phyloP scores from a whole-genome alignment of 106 monocot species.

The Iris macrosiphon region DNA sequence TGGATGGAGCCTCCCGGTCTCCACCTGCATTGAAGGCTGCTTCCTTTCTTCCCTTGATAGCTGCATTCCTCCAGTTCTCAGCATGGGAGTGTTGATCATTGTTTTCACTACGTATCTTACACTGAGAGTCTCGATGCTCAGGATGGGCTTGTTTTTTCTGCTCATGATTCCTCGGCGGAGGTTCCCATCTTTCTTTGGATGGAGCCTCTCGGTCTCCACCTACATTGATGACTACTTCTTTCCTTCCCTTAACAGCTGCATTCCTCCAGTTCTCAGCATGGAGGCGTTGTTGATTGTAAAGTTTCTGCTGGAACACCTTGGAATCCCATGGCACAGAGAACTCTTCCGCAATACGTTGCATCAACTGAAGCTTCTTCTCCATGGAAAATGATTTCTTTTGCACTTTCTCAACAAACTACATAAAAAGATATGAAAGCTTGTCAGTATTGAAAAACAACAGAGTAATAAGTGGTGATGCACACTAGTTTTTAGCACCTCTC shows the following conservation, averaged over 20 bases:
- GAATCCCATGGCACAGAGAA: conserved; percentile 54
- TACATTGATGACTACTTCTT: neutral
- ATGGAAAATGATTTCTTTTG: conserved; percentile 46
- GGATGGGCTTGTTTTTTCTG: conserved; percentile 13
- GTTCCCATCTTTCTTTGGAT: conserved; percentile 3
- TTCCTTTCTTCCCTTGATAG: neutral
- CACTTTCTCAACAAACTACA: conserved; percentile 58
- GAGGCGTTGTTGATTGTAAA: conserved; percentile 18
- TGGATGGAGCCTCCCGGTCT: neutral
- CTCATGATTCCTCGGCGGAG: neutral
- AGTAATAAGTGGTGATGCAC: neutral
- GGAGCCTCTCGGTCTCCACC: neutral
- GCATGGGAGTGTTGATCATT: neutral
- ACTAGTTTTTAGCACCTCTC: conserved; percentile 34
- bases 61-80: neutral
- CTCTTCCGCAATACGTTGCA: conserved; percentile 68
- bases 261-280: neutral
- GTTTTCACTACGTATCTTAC: too few relatives aligned
- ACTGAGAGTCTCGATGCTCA: conserved; percentile 40
- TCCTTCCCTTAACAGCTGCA: neutral
- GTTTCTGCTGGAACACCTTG: conserved; percentile 20
- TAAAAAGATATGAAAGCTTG: neutral
- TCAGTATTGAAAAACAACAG: neutral
- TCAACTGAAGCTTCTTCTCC: conserved; percentile 56
- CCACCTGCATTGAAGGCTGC: neutral